Conservation (phyloP, 2,329 filamentous ascomycete species). For the Fusarium avenaceum region DNA sequence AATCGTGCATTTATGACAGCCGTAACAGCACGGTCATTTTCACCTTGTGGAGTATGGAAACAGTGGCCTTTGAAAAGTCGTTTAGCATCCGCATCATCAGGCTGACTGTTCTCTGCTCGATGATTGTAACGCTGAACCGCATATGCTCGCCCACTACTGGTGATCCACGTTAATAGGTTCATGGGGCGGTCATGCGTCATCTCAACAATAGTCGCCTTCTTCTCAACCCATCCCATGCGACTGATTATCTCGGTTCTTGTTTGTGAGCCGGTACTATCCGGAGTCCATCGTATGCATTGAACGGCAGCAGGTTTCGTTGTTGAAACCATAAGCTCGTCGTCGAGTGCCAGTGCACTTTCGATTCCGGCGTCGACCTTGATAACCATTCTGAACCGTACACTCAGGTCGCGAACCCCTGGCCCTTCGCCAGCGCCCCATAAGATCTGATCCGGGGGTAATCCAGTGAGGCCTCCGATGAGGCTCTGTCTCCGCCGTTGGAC, state of each 20-base stretch:
- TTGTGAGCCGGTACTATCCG: constrained; percentile 83
- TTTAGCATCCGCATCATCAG: constrained; percentile 65
- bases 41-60: constrained; percentile 80
- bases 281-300: constrained; percentile 95
- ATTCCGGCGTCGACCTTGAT: constrained; percentile 98
- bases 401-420: constrained; percentile 85
- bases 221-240: constrained; percentile 87
- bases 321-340: constrained; percentile 92
- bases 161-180: constrained; percentile 95
- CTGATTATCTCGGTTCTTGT: constrained; percentile 91
- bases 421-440: constrained; percentile 85
- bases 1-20: constrained; percentile 94
- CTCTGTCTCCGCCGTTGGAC: constrained; percentile 73
- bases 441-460: constrained; percentile 70
- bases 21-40: constrained; percentile 73
- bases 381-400: constrained; percentile 94
- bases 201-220: constrained; percentile 80
- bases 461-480: constrained; percentile 69
- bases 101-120: constrained; percentile 56
- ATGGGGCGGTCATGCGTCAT: constrained; percentile 97
- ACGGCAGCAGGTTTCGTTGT: constrained; percentile 93
- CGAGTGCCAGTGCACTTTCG: constrained; percentile 85
- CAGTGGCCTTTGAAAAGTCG: constrained; percentile 90
- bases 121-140: constrained; percentile 81
- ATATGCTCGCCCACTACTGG: constrained; percentile 87